phyloP scores from a whole-genome alignment of 169 alveolate genomes.

The Fabrea salina region DNA sequence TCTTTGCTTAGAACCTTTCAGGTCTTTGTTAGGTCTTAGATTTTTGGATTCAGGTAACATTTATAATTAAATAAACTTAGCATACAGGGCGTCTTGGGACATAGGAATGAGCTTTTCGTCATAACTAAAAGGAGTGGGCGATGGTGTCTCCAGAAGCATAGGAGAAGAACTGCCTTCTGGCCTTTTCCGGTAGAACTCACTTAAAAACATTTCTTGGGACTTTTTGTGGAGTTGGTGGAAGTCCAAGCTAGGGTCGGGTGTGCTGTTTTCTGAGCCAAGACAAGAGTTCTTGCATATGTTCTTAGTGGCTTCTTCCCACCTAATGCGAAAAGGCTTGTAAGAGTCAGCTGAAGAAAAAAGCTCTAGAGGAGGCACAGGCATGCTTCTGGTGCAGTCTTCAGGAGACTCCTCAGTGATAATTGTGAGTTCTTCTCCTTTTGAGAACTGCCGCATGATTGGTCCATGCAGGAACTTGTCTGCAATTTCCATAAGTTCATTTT shows the following conservation, averaged over 20 bases:
- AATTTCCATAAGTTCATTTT: neutral
- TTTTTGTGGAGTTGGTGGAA: too few species aligned
- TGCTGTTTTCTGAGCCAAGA: neutral
- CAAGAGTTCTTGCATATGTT: neutral
- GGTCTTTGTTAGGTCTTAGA: too few species aligned
- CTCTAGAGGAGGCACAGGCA: neutral
- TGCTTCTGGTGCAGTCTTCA: neutral
- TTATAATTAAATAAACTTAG: neutral
- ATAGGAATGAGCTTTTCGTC: neutral
- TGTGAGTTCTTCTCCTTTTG: neutral
- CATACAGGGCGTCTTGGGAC: constrained; percentile 5
- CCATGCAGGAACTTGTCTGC: neutral
- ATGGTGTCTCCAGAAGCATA: neutral
- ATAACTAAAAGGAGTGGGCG: constrained; percentile 4
- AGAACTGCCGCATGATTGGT: neutral
- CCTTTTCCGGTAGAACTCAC: neutral
- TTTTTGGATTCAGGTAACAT: too few species aligned
- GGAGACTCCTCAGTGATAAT: too few species aligned
- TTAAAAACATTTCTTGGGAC: too few species aligned
- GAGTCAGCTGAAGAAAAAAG: neutral
- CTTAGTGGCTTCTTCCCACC: constrained; percentile 11
- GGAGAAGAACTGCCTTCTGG: neutral
- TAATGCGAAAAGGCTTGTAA: neutral
- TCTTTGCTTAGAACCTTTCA: too few species aligned
- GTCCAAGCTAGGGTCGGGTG: too few species aligned